Evolutionary conservation across 495 filamentous ascomycete genomes (phyloP), one percentile per base, ranked within the genome.

Genomic region (Haplographium delicatum): DNA sequence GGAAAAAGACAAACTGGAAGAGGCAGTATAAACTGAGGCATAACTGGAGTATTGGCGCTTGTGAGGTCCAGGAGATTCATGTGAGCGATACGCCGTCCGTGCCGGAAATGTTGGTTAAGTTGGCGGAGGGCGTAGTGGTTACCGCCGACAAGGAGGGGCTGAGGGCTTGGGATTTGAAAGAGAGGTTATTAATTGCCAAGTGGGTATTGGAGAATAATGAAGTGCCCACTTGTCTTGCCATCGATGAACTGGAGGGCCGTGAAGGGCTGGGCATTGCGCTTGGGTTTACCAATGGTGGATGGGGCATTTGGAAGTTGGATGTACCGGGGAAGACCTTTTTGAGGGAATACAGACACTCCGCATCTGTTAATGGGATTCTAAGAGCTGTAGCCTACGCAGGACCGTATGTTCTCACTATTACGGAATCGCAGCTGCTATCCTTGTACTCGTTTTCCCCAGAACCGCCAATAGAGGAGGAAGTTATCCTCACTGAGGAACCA

Each of bases 21-120:
- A 74, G 76, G 44, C 86, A 93, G 57, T 98, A 91, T 66, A 89
- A 85, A 59, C 74, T 96, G 27, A 79, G 86, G 44, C 86, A 96
- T 61, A 97, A 97, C 64, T 98, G 93, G 93, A 79, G 83, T 15
- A 81, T 76, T 53, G 93, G 93, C 20, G 82, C 79, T 54, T 96
- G 91, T 52, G 81, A 78, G 37, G 78, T 95, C 2, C 84, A 82
- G 23, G 85, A 95, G 65, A 75, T 95, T 19, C 70, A 77, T 51
- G 76, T 96, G 25, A 73, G 66, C 2, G 51, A 54, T 10, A 66
- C 65, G 1, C 44, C 45, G 6, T 40, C 18, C 8, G 45, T 53
- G 8, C 51, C 55, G 7, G 27, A 15, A n/a, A 38, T 85, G 43
- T 69, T 95, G 9, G 84, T 86, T 24, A 81, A 82, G 53, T 72